Evolutionary conservation across 2,329 filamentous ascomycete genomes (phyloP), one percentile per base, ranked within the genome.

Genomic region (Coccinonectria pachysandricola): DNA sequence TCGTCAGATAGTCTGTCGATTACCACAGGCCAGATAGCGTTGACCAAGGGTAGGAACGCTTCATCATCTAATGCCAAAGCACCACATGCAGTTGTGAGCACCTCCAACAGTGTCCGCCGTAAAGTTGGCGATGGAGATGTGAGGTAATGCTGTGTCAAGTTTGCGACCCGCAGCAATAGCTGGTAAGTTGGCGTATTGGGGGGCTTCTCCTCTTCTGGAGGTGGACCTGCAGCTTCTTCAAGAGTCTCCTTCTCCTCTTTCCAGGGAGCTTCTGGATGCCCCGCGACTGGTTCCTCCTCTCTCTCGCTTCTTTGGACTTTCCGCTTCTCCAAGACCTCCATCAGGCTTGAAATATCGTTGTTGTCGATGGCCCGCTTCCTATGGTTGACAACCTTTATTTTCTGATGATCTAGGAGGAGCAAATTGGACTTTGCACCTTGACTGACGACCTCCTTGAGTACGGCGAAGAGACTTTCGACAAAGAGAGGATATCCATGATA

Each of bases 401-500:
- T 51, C 13, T 49, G 51, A 15, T 55, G 59, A 21, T 62, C 60
- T 1, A 70, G 40, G 6, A 72, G 53, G 3, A 71, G 53, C 30
- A 55, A 53, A 22, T 63, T 57, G 2, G 68, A 68, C 36, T 73
- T 79, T 8, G 77, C 72, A 4, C 84, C 84, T 55, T 94, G 84
- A 27, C 84, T 75, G 8, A 91, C 84, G 30, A 96, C 74, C 33
- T 85, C 82, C 28, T 75, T 77, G 5, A 98, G 59, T 0, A 93
- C 85, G 2, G 71, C 63, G 50, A 96, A 98, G 5, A 98, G 62
- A 23, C 77, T 71, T 48, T 94, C 85, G 1, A 93, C 87, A 30
- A 98, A 75, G 11, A 69, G 59, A 1, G 85, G 77, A 50, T 98
- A 96, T 2, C 91, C 91, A 45, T 98, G 91, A 44, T 91, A 98